These are phyloP conservation scores for Staphylotrichum longicolle DNA, from an alignment of 495 filamentous ascomycete species.

Conservation along the genomic window DNA sequence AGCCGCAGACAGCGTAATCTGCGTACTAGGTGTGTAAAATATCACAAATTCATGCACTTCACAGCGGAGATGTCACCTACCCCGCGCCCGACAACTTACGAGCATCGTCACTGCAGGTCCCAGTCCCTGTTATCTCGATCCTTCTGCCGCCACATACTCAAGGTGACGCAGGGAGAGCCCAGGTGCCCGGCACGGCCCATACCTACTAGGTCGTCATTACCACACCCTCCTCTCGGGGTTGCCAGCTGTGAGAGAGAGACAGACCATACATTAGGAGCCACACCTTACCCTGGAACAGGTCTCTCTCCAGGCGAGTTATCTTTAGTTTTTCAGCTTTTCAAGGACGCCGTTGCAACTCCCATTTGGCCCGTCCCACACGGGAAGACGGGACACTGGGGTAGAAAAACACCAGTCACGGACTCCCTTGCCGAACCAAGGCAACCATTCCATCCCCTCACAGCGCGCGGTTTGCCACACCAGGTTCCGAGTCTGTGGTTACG, in stretches of 20 bases:
- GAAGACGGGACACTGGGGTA: too few species aligned
- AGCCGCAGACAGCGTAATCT: neutral
- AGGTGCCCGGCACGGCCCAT: neutral
- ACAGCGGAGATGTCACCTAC: constrained; percentile 6
- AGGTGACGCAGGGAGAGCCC: neutral
- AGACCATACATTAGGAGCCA: too few species aligned
- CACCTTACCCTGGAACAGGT: too few species aligned
- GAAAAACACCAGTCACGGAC: neutral
- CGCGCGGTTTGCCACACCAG: neutral
- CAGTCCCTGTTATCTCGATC: constrained; percentile 7
- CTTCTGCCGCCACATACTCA: neutral
- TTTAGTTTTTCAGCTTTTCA: neutral
- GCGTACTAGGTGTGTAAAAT: neutral
- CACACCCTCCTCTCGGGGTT: neutral
- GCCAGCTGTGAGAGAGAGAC: neutral
- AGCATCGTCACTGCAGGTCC: neutral
- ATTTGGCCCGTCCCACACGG: too few species aligned
- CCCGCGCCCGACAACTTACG: constrained; percentile 2
- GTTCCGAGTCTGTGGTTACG: constrained; percentile 2
- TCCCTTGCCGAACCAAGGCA: constrained; percentile 13
- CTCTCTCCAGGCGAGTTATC: neutral
- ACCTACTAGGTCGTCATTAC: too few species aligned
- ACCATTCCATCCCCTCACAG: neutral
- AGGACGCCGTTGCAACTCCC: too few species aligned
- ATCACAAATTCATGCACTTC: constrained; percentile 10